Base-by-base conservation (phyloP, 257 asterid genomes). In the Solanum verrucosum region DNA sequence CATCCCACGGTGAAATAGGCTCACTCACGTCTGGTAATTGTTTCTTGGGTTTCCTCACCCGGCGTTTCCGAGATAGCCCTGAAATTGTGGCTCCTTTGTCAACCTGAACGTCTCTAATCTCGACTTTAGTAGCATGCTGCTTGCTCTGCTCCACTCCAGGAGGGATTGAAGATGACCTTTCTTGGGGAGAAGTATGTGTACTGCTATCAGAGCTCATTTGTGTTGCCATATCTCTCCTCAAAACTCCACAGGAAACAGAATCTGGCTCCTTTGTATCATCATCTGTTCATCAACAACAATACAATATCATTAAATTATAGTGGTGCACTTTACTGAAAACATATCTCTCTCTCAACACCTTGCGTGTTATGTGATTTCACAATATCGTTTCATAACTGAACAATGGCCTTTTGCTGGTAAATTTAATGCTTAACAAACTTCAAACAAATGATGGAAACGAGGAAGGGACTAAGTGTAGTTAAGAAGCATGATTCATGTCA, bases 121-220 rank as follows among this genome's bases (percentile, higher is more conserved):
- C 98, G 70, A 91, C 93, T 88, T 87, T 94, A 20, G 89, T 73
- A 49, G 90, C 72, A 88, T 33, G 75, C 75, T 90, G 72, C 81
- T 89, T 87, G 87, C 83, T 63, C 7, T 78, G 92, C 25, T 71
- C 90, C 84, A 35, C 68, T 72, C 90, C 81, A 34, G 73, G 65
- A 31, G 94, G 92, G 78, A 87, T 23, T 7, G 95, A 88, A 52
- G 95, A 92, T 68, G 91, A 38, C 83, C 93, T 89, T 67, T 90
- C 95, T 85, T 79, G 90, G 68, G 95, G 90, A 86, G 98, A 94
- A 4, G 96, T 93, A 83, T 83, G 92, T 23, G 92, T 87, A 91
- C 99, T 94, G 49, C 90, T 90, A 44, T 90, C 95, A 1, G 98
- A 95, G 92, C 98, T 96, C 98, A 96, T 96, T 89, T 96, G 98